Conservation (phyloP, 768 basidiomycete genomes). For the Calvatia gigantea region DNA sequence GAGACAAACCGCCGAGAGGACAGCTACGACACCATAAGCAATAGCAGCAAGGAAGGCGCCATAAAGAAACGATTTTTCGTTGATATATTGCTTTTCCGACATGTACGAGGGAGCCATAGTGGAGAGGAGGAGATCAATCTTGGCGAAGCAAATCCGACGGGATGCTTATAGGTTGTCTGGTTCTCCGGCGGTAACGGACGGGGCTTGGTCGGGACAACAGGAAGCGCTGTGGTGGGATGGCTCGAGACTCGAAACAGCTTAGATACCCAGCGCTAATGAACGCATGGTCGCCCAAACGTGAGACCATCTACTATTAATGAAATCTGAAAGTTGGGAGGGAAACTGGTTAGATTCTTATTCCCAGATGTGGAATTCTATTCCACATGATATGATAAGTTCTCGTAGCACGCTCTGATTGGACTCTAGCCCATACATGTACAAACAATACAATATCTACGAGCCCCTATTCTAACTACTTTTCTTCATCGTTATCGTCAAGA, state of each 20-base stretch:
- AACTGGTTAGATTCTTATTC: too few relatives aligned
- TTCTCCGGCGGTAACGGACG: neutral
- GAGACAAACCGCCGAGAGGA: neutral
- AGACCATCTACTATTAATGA: too few relatives aligned
- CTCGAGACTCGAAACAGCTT: neutral
- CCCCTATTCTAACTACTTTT: too few relatives aligned
- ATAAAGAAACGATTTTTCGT: conserved; percentile 9
- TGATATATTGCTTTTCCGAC: conserved; percentile 4
- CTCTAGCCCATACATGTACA: too few relatives aligned
- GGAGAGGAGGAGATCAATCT: neutral
- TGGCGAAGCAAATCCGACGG: neutral
- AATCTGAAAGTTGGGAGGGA: too few relatives aligned
- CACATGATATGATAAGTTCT: too few relatives aligned
- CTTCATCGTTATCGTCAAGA: too few relatives aligned
- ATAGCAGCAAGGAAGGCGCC: conserved; percentile 5
- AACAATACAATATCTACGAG: too few relatives aligned
- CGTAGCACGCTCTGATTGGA: too few relatives aligned
- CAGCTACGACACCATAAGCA: conserved; percentile 3
- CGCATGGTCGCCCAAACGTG: too few relatives aligned
- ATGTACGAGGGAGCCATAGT: conserved; percentile 4
- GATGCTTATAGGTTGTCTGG: neutral
- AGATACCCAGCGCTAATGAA: too few relatives aligned
- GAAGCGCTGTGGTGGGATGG: neutral
- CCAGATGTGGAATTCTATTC: too few relatives aligned
- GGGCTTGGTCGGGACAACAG: neutral